Evolutionary conservation across 2,329 filamentous ascomycete species (phyloP), one percentile per base, ranked within the genome.

Genomic region (Sclerotinia minor): DNA sequence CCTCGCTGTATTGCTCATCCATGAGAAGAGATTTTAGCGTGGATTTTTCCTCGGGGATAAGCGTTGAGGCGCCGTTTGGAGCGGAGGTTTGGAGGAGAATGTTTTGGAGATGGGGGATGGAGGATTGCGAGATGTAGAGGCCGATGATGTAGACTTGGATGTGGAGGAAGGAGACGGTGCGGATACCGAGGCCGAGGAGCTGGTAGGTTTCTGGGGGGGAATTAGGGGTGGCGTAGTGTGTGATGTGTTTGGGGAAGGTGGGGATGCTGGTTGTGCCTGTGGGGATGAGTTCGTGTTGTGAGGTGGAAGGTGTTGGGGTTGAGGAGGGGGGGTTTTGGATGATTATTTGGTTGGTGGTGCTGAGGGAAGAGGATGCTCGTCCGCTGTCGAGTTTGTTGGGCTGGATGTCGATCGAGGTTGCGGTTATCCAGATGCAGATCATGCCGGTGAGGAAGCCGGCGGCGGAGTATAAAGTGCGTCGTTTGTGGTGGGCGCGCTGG

Each of bases 91-190:
- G 88, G 69, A 96, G 85, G 41, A 98, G 84, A 55, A 87, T 86
- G 72, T 85, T 83, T 79, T 98, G 94, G 52, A 99, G 83, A n/a
- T 85, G 83, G 5, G 89, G 87, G 69, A 99, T 88, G 75, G 97
- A 93, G 49, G 89, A 82, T 0, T 90, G 94, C 35, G 93, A 92
- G 35, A 98, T 85, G 80, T 99, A 99, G 74, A 96, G 87, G 21
- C 94, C 95, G 0, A 97, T 91, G 24, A 98, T 91, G 80, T 99
- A 99, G 65, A 99, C 95, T 78, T 97, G 89, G 55, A 99, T 92
- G 60, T 87, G 83, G 55, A 98, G 81, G 78, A 98, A 97, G 32
- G 91, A 96, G 44, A 99, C 95, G 0, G 90, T 93, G 67, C 95
- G 87, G 71, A 96, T 89, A 24, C 95, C 95, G 6, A 97, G 81